Percentiles rank a stretch among this genome's conserved stretches.
Evolutionary conservation across 371 early-diverging fungal genomes (phyloP).

Genomic region (Funneliformis caledonium): DNA sequence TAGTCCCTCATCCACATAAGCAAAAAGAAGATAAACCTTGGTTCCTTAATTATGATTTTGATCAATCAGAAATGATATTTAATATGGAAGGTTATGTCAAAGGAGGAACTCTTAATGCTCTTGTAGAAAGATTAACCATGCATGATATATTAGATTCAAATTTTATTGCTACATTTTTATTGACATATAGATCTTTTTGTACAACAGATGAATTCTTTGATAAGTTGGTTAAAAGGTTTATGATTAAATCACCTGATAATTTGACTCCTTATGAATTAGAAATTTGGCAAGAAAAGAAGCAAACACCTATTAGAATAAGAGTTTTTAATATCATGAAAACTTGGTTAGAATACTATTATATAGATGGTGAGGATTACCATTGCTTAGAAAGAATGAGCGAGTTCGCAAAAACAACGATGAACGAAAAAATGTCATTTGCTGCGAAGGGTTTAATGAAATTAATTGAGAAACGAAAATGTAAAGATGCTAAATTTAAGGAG

Average conservation of each 20-base stretch:
- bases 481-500: conserved; percentile 60
- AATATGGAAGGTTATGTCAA: conserved; percentile 84
- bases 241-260: conserved; percentile 71
- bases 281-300: conserved; percentile 86
- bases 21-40: conserved; percentile 46
- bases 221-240: conserved; percentile 72
- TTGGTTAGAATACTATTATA: conserved; percentile 89
- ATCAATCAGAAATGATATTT: conserved; percentile 72
- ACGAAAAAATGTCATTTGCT: conserved; percentile 71
- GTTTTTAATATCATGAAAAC: conserved; percentile 90
- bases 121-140: conserved; percentile 87
- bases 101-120: conserved; percentile 82
- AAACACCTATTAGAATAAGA: conserved; percentile 81
- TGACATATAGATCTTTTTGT: conserved; percentile 91
- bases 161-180: conserved; percentile 83
- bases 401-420: conserved; percentile 78
- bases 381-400: conserved; percentile 74
- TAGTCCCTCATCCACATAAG: conserved; percentile 44
- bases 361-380: conserved; percentile 71
- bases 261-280: conserved; percentile 69
- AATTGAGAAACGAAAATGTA: conserved; percentile 69
- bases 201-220: conserved; percentile 77
- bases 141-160: conserved; percentile 80
- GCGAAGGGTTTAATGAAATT: conserved; percentile 72
- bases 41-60: conserved; percentile 78